Conservation (phyloP, 2,329 filamentous ascomycete species). For the Colletotrichum truncatum region DNA sequence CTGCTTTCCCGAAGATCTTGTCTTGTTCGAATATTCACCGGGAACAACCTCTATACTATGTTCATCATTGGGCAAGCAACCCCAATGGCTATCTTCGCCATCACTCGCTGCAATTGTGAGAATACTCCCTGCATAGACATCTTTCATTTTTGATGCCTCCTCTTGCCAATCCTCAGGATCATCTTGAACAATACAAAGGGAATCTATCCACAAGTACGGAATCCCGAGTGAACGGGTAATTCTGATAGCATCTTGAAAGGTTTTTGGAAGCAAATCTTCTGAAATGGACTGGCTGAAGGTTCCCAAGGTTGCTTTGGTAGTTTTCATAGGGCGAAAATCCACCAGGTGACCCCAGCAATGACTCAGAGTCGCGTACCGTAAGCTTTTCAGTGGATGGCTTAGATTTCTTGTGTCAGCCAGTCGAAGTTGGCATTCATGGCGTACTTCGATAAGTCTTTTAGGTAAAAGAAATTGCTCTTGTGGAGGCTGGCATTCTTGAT, state of each 20-base stretch:
- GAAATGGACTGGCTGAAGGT: neutral
- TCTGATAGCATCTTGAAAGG: neutral
- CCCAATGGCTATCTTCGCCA: neutral
- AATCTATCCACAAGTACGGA: slow-evolving; percentile 5
- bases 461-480: neutral
- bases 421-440: neutral
- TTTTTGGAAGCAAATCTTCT: neutral
- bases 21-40: too few relatives aligned
- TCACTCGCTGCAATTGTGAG: neutral
- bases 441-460: neutral
- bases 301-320: neutral
- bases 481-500: neutral
- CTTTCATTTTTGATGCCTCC: neutral
- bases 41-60: neutral
- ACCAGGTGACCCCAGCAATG: neutral
- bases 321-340: neutral
- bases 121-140: neutral
- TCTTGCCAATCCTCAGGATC: neutral
- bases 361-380: neutral
- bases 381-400: too few relatives aligned
- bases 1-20: too few relatives aligned
- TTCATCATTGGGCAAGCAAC: neutral
- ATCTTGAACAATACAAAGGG: slow-evolving; percentile 1
- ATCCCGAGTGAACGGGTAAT: neutral
- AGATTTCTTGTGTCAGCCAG: neutral